Evolutionary conservation across 192 early-diverging fungal genomes (phyloP), one percentile per base, ranked within the genome.

Genomic region (Lunasporangiospora selenospora): DNA sequence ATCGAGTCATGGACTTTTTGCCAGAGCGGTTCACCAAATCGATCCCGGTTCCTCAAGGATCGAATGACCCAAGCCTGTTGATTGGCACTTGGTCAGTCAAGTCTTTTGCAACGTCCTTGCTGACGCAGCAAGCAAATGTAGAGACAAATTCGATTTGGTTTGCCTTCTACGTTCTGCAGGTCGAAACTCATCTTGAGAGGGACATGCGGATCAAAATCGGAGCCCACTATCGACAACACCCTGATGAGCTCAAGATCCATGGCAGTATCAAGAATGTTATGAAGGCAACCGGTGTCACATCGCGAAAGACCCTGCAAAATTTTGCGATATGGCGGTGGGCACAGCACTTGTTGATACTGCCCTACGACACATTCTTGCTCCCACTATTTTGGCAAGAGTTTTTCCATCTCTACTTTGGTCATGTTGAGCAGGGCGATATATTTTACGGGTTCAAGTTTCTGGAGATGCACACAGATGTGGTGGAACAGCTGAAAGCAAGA

Each of bases 311-410:
- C 0, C 29, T 76, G 5, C 77, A 84, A 1, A 81, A 78, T 36
- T 63, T 81, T 57, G 56, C 73, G 12, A 80, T 84, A 19, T 84
- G 81, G 65, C 70, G 82, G 4, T 80, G 75, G 77, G 59, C 63
- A 19, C 80, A 84, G 23, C 82, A 84, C 36, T 56, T 81, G 11
- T 30, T 84, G n/a, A 57, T 70, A 2, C 42, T 78, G 21, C 80
- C 80, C 11, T 43, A 57, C 24, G 64, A 81, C 11, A 78, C 81
- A 10, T 61, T 53, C 19, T 43, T 81, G 6, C 26, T 81, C 10
- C 78, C 78, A 3, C 61, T 84, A 2, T 81, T 64, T 41, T 75
- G 81, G 37, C 82, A 84, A 34, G 53, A 76, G 62, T 81, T 84
- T 56, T 84, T 84, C 37, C 67, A 56, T 13, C 54, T 84, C 3